Base-by-base conservation (phyloP, 225 moss, liverwort and hornwort species). In the Bryum argenteum region DNA sequence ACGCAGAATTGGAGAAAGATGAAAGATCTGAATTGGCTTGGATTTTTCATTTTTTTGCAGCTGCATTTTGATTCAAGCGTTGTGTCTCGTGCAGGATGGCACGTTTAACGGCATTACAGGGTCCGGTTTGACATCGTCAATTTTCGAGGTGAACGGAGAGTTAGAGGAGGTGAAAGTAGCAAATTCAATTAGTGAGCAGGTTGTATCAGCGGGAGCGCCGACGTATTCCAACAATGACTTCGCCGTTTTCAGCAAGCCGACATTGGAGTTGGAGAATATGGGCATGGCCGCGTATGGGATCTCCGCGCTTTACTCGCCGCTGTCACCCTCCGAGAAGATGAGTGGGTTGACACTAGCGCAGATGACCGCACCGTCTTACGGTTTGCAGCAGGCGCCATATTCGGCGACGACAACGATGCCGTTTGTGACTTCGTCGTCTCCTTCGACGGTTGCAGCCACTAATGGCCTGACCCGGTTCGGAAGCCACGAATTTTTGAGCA, bases 71-170 rank as follows among this genome's bases (percentile, higher is more conserved):
- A 33, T 33, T 6, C 28, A 3, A 33, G 33, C 33, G 5, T 33
- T 33, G 33, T 33, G 2, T 33, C 7, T 33, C 33, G 33, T 33
- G 17, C 77, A 84, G 84, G 84, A 77, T 84, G 84, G 77, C 80
- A 71, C 84, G 77, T 84, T 80, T 80, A 80, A 84, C 80, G 62
- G 77, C 84, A 80, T 84, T 84, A 67, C 80, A 80, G 80, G 80
- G 74, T 22, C 84, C 80, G 47, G 77, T 84, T 71, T 84, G 84
- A 84, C 73, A 19, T 28, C 80, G 28, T 33, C 33, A 6, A 33
- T 33, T 33, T 77, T 84, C 18, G 84, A 77, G n/a, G 64, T 80
- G 62, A 77, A 77, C 53, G 77, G 73, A 65, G 74, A 74, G 55
- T 80, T 71, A 59, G 74, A 80, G 61, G 77, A 74, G 23, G 67